Base-by-base conservation (phyloP, 768 basidiomycete species). In the Collybia nuda region DNA sequence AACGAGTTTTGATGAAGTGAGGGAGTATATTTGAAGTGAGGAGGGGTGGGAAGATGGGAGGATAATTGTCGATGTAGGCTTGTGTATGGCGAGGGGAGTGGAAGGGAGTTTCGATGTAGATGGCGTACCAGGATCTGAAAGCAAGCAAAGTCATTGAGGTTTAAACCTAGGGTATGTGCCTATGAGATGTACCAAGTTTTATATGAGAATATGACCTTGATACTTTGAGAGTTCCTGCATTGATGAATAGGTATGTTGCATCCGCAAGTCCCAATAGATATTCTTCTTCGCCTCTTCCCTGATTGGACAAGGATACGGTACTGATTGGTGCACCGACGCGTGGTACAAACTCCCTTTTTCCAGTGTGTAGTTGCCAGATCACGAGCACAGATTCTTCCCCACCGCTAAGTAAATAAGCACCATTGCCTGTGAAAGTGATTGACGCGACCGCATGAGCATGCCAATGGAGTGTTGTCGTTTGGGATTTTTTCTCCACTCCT, bases 321-420 rank as follows among this genome's bases (percentile, higher is more conserved):
- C 77, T 79, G 47, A 98, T 90, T 4, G 93, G 85, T 2, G 93
- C 86, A 15, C 96, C 95, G 9, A 98, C 76, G 44, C 97, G 84
- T 26, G 97, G 94, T 1, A 98, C 81, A 62, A 92, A 98, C 65
- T 97, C 94, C 63, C 85, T 87, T 67, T 85, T 90, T 4, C 90
- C 90, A 0, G 87, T 84, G 55, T 92, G 86, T 37, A 99, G 66
- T 63, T 97, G 93, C 97, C 97, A 99, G 51, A 96, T 87, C 35
- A 98, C 95, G n/a, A 99, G 69, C 8, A 98, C 96, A 26, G 89
- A 81, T 66, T 98, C 97, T 67, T 97, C 93, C 40, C 97, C 97
- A 54, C 93, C 96, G 53, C 90, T 95, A 42, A 98, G 70, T 15
- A 99, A 69, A 65, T 97, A 96, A 6, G 93, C 88, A 11, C 97